These are phyloP conservation scores for Pseudoneurospora amorphoporcata DNA, from an alignment of 495 filamentous ascomycete genomes.

Conservation along the genomic window DNA sequence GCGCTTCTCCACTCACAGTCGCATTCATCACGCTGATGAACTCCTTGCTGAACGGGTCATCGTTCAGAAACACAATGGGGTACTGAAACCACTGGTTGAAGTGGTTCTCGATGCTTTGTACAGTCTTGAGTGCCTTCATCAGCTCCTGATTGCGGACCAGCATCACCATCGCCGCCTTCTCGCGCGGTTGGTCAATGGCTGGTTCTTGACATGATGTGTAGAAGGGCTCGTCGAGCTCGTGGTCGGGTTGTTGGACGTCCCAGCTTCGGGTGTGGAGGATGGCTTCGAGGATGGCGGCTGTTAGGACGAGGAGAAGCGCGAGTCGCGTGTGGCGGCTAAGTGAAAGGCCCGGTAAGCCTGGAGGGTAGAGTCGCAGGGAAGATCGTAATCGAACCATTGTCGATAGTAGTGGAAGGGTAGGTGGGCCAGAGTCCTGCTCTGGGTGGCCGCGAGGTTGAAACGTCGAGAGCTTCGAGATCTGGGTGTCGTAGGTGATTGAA, in stretches of 20 bases:
- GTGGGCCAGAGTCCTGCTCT: not conserved
- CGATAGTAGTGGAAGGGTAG: not conserved
- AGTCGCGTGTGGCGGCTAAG: not conserved
- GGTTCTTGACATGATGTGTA: constrained; percentile 33
- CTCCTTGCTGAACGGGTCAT: constrained; percentile 75
- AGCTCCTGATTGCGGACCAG: constrained; percentile 87
- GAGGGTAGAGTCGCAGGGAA: not conserved
- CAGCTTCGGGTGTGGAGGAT: constrained; percentile 17
- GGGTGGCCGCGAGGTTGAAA: not conserved
- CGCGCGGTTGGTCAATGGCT: constrained; percentile 40
- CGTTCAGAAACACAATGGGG: constrained; percentile 94
- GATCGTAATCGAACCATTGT: not conserved
- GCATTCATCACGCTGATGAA: constrained; percentile 80
- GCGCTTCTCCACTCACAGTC: constrained; percentile 73
- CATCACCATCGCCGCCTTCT: constrained; percentile 90
- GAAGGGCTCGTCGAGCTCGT: constrained; percentile 35
- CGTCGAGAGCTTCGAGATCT: not conserved
- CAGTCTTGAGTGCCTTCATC: constrained; percentile 78
- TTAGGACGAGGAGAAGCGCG: constrained; percentile 3
- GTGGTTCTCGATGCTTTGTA: constrained; percentile 88
- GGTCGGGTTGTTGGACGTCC: constrained; percentile 19
- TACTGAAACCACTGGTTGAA: constrained; percentile 98
- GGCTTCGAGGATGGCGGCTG: constrained; percentile 21
- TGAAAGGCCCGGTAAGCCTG: not conserved
- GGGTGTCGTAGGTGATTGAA: not conserved